Percentiles rank a stretch among this genome's conserved stretches.
phyloP scores from a whole-genome alignment of 805 yeast species.

The Pichia ethanolica region DNA sequence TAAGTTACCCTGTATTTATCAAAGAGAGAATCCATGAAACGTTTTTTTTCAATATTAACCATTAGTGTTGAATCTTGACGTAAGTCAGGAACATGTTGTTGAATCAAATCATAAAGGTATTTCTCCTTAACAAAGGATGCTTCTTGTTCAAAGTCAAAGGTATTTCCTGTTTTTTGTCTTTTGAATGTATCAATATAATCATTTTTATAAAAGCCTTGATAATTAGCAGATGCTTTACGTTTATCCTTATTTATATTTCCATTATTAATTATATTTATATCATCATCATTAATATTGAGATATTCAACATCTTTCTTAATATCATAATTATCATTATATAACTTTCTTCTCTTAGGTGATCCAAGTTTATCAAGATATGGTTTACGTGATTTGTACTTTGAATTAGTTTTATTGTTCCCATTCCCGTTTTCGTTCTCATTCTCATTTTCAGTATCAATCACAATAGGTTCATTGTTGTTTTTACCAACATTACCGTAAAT shows the following conservation, averaged over 20 bases:
- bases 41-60: no score
- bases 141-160: no score
- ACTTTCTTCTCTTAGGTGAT: neutral
- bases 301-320: neutral
- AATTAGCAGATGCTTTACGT: neutral
- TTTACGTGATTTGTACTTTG: neutral
- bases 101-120: no score
- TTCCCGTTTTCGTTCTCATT: neutral
- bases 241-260: neutral
- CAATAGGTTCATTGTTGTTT: neutral
- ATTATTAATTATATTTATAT: neutral
- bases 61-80: no score
- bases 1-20: neutral
- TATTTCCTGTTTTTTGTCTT: neutral
- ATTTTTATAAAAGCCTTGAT: neutral
- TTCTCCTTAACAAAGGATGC: no score
- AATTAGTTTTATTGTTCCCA: neutral
- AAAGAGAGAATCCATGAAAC: no score
- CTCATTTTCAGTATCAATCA: slow-evolving; percentile 1
- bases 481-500: neutral
- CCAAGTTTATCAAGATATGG: neutral
- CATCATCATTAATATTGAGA: neutral
- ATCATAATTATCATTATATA: neutral
- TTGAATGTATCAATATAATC: neutral
- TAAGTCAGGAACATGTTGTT: no score